Evolutionary conservation across 345 rosid genomes (phyloP), one percentile per base, ranked within the genome.

Genomic region (Tarenaya hassleriana): DNA sequence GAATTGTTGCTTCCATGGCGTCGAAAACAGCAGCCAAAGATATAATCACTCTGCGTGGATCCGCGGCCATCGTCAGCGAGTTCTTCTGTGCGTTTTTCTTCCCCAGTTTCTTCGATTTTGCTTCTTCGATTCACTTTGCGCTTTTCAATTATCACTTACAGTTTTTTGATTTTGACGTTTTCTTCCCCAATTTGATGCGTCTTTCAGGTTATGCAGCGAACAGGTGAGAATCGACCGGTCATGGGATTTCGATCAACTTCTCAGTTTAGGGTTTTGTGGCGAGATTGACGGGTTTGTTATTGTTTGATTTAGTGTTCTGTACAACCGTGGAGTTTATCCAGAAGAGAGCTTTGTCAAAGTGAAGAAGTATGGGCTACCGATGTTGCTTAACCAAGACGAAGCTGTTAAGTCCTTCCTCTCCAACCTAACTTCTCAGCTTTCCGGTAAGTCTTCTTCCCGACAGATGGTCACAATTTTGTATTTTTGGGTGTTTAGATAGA

Each of bases 21-120:
- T 79, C 89, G 0, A 83, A 62, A 65, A 79, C 85, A 0, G 78
- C 74, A 35, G 73, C 98, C 51, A 88, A 83, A 69, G 98, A 92
- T 52, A 88, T 92, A 71, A 92, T 92, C 72, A 92, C 98, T 29
- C 71, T 92, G 2, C 90, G 95, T 32, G 98, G 98, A 52, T 92
- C 98, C 15, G 95, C 98, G 3, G 88, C 98, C 0, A 92, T 92
- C 62, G 96, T 85, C 69, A 83, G 98, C 73, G 98, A 92, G 66
- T 88, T 92, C 48, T 92, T 92, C 55, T 94, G 98, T 83, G 48
- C 18, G 79, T 60, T 34, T 33, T 6, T 1, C 20, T 60, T 16
- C 13, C 46, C 34, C 41, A 11, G 0, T 0, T 45, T 35, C 41
- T 24, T 24, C 2, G 29, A 5, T 24, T 58, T 35, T 2, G 11